These are phyloP conservation scores for Acacia concinna DNA, from an alignment of 331 rosid genomes.

Conservation along the genomic window DNA sequence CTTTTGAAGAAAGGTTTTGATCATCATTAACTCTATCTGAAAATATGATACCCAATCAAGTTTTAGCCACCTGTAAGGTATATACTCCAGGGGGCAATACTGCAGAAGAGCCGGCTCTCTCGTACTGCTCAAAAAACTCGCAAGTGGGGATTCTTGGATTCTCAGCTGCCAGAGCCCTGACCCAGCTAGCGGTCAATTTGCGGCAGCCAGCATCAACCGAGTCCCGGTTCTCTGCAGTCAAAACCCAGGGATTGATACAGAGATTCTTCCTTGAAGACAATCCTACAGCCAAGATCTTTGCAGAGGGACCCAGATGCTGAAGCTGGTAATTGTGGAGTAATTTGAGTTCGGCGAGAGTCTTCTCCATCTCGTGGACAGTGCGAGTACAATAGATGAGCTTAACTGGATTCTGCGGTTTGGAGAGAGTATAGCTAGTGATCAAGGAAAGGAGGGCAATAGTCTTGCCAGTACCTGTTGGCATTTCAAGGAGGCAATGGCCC, in stretches of 20 bases:
- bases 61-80: neutral
- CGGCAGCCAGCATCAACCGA: constrained; percentile 10
- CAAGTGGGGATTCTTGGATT: constrained; percentile 1
- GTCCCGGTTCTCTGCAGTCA: constrained; percentile 7
- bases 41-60: neutral
- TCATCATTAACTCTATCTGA: neutral
- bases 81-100: constrained; percentile 1
- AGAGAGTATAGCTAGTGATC: constrained; percentile 9
- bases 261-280: constrained; percentile 5
- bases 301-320: neutral
- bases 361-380: constrained; percentile 7
- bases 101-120: constrained; percentile 9
- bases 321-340: constrained; percentile 5
- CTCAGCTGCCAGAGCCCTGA: neutral
- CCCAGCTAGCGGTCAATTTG: constrained; percentile 12
- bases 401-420: constrained; percentile 5
- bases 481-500: constrained; percentile 9
- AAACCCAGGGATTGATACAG: neutral
- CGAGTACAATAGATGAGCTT: constrained; percentile 10
- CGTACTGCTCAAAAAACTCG: constrained; percentile 3
- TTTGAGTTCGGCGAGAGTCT: constrained; percentile 7
- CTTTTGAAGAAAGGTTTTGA: neutral
- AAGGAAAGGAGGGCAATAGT: neutral
- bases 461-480: constrained; percentile 6
- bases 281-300: neutral